Evolutionary conservation across 768 basidiomycete genomes (phyloP), one percentile per base, ranked within the genome.

Genomic region (Russula sp.): DNA sequence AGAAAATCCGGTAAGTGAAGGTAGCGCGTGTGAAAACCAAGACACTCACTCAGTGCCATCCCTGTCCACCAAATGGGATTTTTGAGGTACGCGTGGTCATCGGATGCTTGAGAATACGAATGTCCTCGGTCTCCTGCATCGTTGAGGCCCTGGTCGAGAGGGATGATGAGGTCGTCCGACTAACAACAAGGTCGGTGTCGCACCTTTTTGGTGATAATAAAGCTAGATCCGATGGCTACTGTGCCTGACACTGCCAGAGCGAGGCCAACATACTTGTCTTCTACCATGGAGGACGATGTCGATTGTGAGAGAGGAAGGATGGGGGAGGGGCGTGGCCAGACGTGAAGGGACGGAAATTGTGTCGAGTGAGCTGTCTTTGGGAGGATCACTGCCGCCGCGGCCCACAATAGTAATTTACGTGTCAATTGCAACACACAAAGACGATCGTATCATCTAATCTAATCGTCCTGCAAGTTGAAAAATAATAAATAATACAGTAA

Each of bases 121-220:
- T 47, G 56, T 20, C 80, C 78, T 64, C 79, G 77, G 64, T 82
- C 78, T 4, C 85, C 84, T 48, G 95, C 89, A 69, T 93, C 91
- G 65, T 90, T 97, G 29, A 98, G 76, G 25, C 96, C 96, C 96
- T 97, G 56, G 50, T 29, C 20, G 7, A n/a, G 16, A 25, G 22
- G 46, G 70, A 49, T 61, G 67, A 55, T 52, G 49, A 58, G 43
- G 54, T 53, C 61, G 42, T 18, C 8, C 38, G 22, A 48, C 46
- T 16, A 14, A 14, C 20, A 39, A 45, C n/a, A 29, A 39, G 57
- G 4, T 35, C 38, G 25, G 55, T 47, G 56, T 18, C 16, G 50
- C 54, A 90, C 96, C 88, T 97, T 98, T 83, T 99, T 99, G 18
- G 96, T 99, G 72, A 99, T 96, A 71, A 99, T 97, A 73, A 94